These are phyloP conservation scores for Russula earlei DNA, from an alignment of 768 basidiomycete species.

Conservation along the genomic window DNA sequence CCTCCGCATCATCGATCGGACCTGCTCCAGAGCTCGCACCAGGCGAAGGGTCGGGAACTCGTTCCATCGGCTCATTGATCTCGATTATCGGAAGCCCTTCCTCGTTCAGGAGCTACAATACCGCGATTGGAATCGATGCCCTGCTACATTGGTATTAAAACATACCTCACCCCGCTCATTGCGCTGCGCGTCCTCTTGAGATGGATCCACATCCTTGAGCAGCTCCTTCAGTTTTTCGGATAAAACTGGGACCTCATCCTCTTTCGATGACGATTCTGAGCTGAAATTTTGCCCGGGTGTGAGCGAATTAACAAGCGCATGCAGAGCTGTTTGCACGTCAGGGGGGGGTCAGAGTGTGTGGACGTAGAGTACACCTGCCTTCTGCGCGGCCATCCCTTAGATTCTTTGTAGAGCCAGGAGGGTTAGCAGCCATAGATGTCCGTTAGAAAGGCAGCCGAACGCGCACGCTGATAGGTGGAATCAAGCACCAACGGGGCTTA, in stretches of 20 bases:
- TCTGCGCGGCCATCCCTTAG: conserved; percentile 7
- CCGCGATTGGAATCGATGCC: conserved; percentile 19
- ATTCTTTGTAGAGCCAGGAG: not conserved
- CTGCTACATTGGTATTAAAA: conserved; percentile 15
- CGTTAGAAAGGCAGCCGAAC: not conserved
- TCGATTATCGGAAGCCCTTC: conserved; percentile 76
- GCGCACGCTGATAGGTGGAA: not conserved
- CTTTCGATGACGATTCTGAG: conserved; percentile 31
- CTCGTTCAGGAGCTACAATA: conserved; percentile 53
- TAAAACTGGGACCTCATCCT: conserved; percentile 43
- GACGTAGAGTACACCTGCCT: not conserved
- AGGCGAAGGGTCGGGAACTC: conserved; percentile 21
- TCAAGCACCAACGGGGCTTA: not conserved
- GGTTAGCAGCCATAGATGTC: conserved; percentile 5
- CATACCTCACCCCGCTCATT: conserved; percentile 60
- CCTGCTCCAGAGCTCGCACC: not conserved
- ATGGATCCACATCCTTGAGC: conserved; percentile 32
- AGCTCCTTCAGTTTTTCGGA: conserved; percentile 54
- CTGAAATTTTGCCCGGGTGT: conserved; percentile 19
- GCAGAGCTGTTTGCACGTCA: conserved; percentile 28
- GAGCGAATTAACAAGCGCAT: conserved; percentile 32
- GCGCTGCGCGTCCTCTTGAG: conserved; percentile 26
- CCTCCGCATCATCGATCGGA: conserved; percentile 25
- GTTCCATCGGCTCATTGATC: conserved; percentile 46
- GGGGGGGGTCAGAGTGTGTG: not conserved